Percentiles rank a stretch among this genome's conserved stretches.
Evolutionary conservation across 495 filamentous ascomycete species (phyloP).

Genomic region (Penicillium daleae): DNA sequence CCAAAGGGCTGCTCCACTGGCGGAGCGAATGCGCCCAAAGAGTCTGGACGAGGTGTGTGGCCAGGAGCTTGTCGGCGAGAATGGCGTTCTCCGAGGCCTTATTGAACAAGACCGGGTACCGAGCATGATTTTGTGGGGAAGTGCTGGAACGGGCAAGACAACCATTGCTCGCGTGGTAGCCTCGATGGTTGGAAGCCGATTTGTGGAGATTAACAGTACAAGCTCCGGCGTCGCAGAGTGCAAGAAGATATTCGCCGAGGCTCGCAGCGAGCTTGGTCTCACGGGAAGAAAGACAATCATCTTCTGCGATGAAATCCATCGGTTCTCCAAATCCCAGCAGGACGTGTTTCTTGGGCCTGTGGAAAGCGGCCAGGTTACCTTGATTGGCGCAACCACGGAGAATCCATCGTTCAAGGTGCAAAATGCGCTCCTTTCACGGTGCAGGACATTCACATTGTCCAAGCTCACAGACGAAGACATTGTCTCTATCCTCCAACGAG

Average conservation of each 20-base stretch:
- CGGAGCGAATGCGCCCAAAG: slow-evolving; percentile 90
- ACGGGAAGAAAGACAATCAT: slow-evolving; percentile 92
- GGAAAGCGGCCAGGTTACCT: slow-evolving; percentile 84
- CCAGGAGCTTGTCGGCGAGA: slow-evolving; percentile 85
- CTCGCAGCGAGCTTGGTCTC: slow-evolving; percentile 76
- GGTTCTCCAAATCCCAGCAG: slow-evolving; percentile 91
- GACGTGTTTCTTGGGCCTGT: slow-evolving; percentile 95
- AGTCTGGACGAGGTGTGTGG: slow-evolving; percentile 86
- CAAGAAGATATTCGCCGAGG: slow-evolving; percentile 92
- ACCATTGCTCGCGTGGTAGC: slow-evolving; percentile 95
- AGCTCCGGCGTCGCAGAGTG: slow-evolving; percentile 88
- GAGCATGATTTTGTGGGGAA: slow-evolving; percentile 95
- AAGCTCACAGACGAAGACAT: slow-evolving; percentile 75
- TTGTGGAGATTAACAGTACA: slow-evolving; percentile 96
- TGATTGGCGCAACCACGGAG: slow-evolving; percentile 96
- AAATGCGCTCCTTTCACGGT: slow-evolving; percentile 83
- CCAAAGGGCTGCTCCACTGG: slow-evolving; percentile 77
- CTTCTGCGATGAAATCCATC: slow-evolving; percentile 97
- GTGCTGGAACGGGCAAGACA: slow-evolving; percentile 91
- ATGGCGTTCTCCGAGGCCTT: slow-evolving; percentile 83
- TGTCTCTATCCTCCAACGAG: slow-evolving; percentile 70
- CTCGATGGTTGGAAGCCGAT: slow-evolving; percentile 76
- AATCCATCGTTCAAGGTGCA: slow-evolving; percentile 96
- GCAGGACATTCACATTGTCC: slow-evolving; percentile 83
- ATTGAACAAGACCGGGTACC: slow-evolving; percentile 87